Evolutionary conservation across 2,329 filamentous ascomycete genomes (phyloP), one percentile per base, ranked within the genome.

Genomic region (Berkeleyomyces rouxiae): DNA sequence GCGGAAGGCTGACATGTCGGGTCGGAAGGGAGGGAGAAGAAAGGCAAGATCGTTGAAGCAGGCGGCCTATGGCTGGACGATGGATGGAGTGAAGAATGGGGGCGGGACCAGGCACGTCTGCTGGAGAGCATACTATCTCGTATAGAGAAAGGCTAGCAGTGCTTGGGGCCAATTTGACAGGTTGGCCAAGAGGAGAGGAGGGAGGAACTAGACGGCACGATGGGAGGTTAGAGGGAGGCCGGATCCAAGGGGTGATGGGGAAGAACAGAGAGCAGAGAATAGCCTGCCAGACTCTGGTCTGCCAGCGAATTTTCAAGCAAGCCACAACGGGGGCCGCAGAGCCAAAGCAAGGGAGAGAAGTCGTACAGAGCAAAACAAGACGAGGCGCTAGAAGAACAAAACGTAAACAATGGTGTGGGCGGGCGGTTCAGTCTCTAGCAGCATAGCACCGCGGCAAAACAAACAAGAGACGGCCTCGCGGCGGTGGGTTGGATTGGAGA

Each of bases 1-100:
- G 11, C 64, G 61, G 43, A 63, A 65, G 36, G 59, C 57, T 55
- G 78, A 79, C 75, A 78, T 81, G 65, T 64, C 62, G 63, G 66
- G n/a, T 58, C 43, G 23, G 23, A 59, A 47, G 42, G 33, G 43
- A 33, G 23, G 36, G 33, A 46, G 10, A 44, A 44, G 23, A 23
- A 23, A 23, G 23, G 23, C 23, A 44, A 43, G 33, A 13, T 59
- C 33, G 13, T 59, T n/a, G n/a, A 13, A 47, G 57, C 42, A 59
- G 42, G 10, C 7, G 31, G 36, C 36, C 3, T 23, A 47, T 44
- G 13, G 31, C 11, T 37, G 16, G 4, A 31, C 36, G 33, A 39
- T n/a, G 51, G 51, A 16, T 43, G 51, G 51, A 16, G 23, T 37
- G 39, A 43, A 36, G 42, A 40, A 43, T 59, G 51, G 51, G 51